Percentiles rank a stretch among this genome's conserved stretches.
Conservation (phyloP, 2,329 filamentous ascomycete species). For the Xylaria sp. region DNA sequence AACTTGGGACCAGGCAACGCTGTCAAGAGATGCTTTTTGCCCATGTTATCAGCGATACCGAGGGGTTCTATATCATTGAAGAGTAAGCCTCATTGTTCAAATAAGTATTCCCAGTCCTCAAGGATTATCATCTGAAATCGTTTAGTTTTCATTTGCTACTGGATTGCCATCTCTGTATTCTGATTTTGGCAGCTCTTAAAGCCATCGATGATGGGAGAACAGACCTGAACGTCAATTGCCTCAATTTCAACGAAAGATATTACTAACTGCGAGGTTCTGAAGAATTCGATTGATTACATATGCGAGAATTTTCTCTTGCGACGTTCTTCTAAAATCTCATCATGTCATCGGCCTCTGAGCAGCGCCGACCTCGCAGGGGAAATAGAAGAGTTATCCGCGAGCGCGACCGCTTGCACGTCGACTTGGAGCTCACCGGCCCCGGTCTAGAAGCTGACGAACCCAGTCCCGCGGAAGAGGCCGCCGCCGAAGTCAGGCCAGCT, state of each 20-base stretch:
- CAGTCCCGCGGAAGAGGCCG: neutral
- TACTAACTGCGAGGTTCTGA: neutral
- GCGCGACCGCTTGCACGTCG: slow-evolving; percentile 41
- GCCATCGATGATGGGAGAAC: too few species aligned
- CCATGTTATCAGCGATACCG: neutral
- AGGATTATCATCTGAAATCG: neutral
- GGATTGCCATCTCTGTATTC: neutral
- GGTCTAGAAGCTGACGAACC: neutral
- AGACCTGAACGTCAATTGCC: neutral
- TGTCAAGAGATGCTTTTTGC: neutral
- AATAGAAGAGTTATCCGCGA: slow-evolving; percentile 35
- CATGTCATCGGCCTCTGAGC: slow-evolving; percentile 18
- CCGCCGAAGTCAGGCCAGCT: slow-evolving; percentile 46
- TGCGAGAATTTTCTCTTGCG: neutral
- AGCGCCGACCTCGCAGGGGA: neutral
- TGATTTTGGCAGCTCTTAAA: too few species aligned
- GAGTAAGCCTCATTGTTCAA: neutral
- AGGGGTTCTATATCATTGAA: too few species aligned
- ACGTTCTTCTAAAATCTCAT: neutral
- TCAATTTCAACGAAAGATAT: too few species aligned
- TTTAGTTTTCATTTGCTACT: neutral
- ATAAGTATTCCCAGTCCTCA: neutral
- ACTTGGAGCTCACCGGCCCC: slow-evolving; percentile 35
- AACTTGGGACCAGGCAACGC: neutral
- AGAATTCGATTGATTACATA: neutral